Base-by-base conservation (phyloP, 2,329 filamentous ascomycete species). In the Fusarium tjaetaba region DNA sequence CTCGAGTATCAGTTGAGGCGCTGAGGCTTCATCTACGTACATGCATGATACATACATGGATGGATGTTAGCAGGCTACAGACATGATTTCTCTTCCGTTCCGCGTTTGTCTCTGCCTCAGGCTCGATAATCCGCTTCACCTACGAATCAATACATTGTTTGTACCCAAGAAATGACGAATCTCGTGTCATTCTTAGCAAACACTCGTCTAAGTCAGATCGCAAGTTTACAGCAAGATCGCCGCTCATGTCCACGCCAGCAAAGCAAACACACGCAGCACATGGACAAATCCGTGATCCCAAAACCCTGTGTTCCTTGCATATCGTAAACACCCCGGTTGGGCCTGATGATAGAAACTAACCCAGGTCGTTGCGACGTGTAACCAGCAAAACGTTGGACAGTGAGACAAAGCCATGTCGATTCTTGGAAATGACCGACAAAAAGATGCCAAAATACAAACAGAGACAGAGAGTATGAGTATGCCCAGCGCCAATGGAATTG, bases 351-450 rank as follows among this genome's bases (percentile, higher is more conserved):
- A 36, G 24, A 34, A n/a, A 11, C 16, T 15, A 22, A 11, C 5
- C 13, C 10, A 30, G 26, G 26, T 4, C 48, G 30, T 45, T 60
- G 60, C 63, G 46, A 74, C 67, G 67, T 74, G 67, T 69, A 68
- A 64, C 68, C 63, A 59, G 53, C 58, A 51, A 59, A 55, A 57
- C 55, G 59, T 24, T 18, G 11, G 41, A 60, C 36, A 26, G 65
- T 75, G 52, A 75, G 70, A 75, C 70, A 34, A 34, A 15, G 32
- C 32, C 32, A 39, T 64, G 55, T 59, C 42, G 7, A 26, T 43
- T 43, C 55, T 51, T 49, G 69, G 64, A 61, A 72, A 60, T 65
- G 63, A 60, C 63, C 69, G 34, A 59, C 63, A 26, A 64, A 64
- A 64, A 58, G 30, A 49, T 53, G 39, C 38, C 38, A 53, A 51